These are phyloP conservation scores for Venturia oleaginea DNA, from an alignment of 2,329 filamentous ascomycete species.

Conservation along the genomic window DNA sequence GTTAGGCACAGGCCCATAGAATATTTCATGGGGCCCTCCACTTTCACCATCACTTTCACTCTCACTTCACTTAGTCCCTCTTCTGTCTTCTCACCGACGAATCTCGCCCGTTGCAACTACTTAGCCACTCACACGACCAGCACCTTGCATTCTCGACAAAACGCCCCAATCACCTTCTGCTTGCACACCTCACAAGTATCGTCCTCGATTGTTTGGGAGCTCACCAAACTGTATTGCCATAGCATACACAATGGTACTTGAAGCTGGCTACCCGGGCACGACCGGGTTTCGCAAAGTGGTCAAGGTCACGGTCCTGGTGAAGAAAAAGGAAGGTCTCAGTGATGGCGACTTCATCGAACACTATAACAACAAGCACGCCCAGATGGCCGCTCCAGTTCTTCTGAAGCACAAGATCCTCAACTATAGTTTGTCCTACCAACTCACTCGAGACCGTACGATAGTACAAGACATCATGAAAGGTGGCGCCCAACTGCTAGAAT, in stretches of 20 bases:
- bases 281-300: slow-evolving; percentile 38
- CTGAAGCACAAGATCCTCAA: slow-evolving; percentile 35
- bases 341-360: slow-evolving; percentile 37
- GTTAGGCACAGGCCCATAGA: too few species aligned
- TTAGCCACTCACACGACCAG: background rate
- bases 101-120: background rate
- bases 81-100: background rate
- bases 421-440: slow-evolving; percentile 39
- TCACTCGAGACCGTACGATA: slow-evolving; percentile 34
- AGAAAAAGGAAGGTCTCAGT: slow-evolving; percentile 38
- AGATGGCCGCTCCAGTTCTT: slow-evolving; percentile 35
- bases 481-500: slow-evolving; percentile 34
- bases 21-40: too few species aligned
- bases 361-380: slow-evolving; percentile 37
- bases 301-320: slow-evolving; percentile 37
- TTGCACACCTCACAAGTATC: background rate
- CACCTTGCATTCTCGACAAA: too few species aligned
- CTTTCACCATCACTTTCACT: too few species aligned
- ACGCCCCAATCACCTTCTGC: background rate
- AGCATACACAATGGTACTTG: slow-evolving; percentile 27
- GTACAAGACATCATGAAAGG: slow-evolving; percentile 39
- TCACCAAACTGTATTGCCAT: background rate
- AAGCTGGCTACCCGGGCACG: slow-evolving; percentile 37
- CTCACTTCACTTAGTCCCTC: background rate
- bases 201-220: background rate